Conservation (phyloP, 495 filamentous ascomycete species). For the Poronia punctata region DNA sequence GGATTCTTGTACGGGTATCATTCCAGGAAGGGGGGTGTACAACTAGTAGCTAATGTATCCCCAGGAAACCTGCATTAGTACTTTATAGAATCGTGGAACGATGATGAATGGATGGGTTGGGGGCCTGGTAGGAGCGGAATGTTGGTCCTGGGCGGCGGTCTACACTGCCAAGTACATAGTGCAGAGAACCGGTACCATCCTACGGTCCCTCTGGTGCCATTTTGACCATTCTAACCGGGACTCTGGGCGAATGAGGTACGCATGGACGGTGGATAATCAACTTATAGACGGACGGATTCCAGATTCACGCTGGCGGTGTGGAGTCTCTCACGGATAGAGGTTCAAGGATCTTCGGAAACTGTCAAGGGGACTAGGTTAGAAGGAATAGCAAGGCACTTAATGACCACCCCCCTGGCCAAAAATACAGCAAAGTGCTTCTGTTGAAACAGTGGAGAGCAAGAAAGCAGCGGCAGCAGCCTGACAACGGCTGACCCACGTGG, state of each 20-base stretch:
- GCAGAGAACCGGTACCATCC: not conserved
- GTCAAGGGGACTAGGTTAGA: not conserved
- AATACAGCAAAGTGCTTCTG: slow-evolving; percentile 1
- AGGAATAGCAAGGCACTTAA: not conserved
- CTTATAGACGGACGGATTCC: slow-evolving; percentile 5
- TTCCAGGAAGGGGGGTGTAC: slow-evolving; percentile 5
- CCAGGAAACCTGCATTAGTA: slow-evolving; percentile 2
- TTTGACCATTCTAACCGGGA: slow-evolving; percentile 14
- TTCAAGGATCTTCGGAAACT: slow-evolving; percentile 7
- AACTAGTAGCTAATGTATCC: slow-evolving; percentile 3
- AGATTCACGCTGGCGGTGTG: slow-evolving; percentile 15
- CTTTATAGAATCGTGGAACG: slow-evolving; percentile 4
- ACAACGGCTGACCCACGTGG: slow-evolving; percentile 2
- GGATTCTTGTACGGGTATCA: no score
- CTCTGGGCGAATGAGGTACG: slow-evolving; percentile 9
- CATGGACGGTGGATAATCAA: slow-evolving; percentile 6
- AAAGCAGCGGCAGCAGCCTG: slow-evolving; percentile 2
- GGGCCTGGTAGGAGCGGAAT: not conserved
- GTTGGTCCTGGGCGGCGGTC: not conserved
- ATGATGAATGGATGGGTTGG: slow-evolving; percentile 1
- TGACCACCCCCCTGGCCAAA: no score
- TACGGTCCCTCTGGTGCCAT: slow-evolving; percentile 1
- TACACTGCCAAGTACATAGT: slow-evolving; percentile 2
- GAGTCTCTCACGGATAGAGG: slow-evolving; percentile 3
- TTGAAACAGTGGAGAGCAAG: not conserved